phyloP scores from a whole-genome alignment of 129 eudicot genomes.

The Tagetes patula region DNA sequence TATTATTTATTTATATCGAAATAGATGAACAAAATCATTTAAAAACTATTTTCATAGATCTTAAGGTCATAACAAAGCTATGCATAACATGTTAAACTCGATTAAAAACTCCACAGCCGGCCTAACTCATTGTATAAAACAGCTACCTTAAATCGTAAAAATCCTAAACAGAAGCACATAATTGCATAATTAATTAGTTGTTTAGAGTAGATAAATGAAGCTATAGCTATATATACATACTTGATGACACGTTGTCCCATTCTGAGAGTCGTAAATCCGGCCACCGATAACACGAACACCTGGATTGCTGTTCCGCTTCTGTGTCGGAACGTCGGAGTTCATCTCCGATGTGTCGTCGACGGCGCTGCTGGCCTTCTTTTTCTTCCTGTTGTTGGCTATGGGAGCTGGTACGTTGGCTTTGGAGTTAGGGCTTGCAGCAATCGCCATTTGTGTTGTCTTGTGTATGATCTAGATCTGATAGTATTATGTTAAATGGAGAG shows the following conservation, averaged over 20 bases:
- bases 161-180: slow-evolving; percentile 5
- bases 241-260: slow-evolving; percentile 84
- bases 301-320: slow-evolving; percentile 51
- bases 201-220: no score
- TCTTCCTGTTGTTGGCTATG: slow-evolving; percentile 10
- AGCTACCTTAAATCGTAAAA: not conserved
- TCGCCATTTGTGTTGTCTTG: slow-evolving; percentile 45
- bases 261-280: slow-evolving; percentile 59
- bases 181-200: not conserved
- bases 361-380: not conserved
- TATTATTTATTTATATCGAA: no score
- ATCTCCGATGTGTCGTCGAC: not conserved
- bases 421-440: slow-evolving; percentile 45
- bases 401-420: slow-evolving; percentile 20
- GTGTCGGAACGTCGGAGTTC: slow-evolving; percentile 4
- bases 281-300: slow-evolving; percentile 55
- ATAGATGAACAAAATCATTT: no score
- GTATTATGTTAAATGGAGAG: not conserved
- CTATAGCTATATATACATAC: slow-evolving; percentile 25
- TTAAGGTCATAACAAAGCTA: no score
- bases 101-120: no score
- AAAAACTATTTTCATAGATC: no score
- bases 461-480: not conserved
- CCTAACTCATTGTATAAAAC: not conserved
- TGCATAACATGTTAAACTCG: no score